These are phyloP conservation scores for Leccinum pachyderme DNA, from an alignment of 1,284 basidiomycete species.

Conservation along the genomic window DNA sequence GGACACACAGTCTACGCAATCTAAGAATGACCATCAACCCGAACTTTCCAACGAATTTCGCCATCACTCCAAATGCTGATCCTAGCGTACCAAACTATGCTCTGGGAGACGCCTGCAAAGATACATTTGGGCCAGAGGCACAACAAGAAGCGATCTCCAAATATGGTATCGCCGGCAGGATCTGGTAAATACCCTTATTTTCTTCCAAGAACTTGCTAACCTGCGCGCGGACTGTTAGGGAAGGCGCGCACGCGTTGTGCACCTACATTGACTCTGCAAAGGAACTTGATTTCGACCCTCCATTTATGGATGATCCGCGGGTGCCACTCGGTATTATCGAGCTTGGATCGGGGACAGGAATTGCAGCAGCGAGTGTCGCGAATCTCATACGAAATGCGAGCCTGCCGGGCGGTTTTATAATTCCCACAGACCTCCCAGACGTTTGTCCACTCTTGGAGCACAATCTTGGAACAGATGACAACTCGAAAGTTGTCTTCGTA, in stretches of 20 bases:
- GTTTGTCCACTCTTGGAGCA: slow-evolving; percentile 59
- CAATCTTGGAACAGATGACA: slow-evolving; percentile 40
- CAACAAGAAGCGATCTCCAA: slow-evolving; percentile 60
- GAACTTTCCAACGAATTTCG: slow-evolving; percentile 37
- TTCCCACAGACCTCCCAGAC: slow-evolving; percentile 71
- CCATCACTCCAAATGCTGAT: slow-evolving; percentile 24
- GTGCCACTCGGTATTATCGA: slow-evolving; percentile 43
- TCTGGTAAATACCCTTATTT: slow-evolving; percentile 51
- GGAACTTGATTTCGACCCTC: slow-evolving; percentile 56
- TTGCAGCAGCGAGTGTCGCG: slow-evolving; percentile 53
- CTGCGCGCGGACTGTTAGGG: slow-evolving; percentile 45
- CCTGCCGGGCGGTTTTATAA: slow-evolving; percentile 37
- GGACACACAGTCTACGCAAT: neutral
- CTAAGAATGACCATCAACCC: slow-evolving; percentile 15
- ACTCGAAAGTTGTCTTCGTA: slow-evolving; percentile 34
- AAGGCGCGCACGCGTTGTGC: slow-evolving; percentile 65
- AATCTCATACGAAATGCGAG: slow-evolving; percentile 15
- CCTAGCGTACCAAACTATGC: neutral
- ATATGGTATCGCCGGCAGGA: slow-evolving; percentile 75
- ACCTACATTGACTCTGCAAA: slow-evolving; percentile 48
- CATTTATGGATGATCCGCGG: slow-evolving; percentile 35
- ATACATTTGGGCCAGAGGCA: slow-evolving; percentile 43
- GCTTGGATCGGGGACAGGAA: slow-evolving; percentile 72
- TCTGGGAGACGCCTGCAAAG: neutral
- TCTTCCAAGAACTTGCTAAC: slow-evolving; percentile 1